These are phyloP conservation scores for Calonectria pteridis DNA, from an alignment of 2,329 filamentous ascomycete genomes.

Conservation along the genomic window DNA sequence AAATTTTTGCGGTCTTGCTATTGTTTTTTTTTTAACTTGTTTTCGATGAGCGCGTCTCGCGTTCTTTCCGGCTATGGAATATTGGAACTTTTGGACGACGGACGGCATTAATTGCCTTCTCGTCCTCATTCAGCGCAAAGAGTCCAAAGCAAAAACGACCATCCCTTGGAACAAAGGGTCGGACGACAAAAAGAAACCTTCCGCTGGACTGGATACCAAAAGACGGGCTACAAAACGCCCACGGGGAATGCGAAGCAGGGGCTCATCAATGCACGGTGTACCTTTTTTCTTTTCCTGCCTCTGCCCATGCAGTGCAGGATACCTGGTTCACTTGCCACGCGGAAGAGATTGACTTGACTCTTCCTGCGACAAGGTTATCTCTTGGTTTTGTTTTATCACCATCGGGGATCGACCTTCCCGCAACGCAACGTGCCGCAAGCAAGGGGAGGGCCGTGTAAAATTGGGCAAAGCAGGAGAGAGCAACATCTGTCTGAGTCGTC, in stretches of 20 bases:
- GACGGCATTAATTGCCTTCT: background rate
- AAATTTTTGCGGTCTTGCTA: background rate
- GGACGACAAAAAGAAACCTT: background rate
- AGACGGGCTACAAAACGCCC: background rate
- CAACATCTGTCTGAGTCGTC: background rate
- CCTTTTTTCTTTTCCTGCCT: background rate
- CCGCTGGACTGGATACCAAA: background rate
- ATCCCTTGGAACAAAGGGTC: background rate
- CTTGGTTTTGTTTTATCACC: constrained; percentile 1
- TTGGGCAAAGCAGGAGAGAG: background rate
- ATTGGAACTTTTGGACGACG: background rate
- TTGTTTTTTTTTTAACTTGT: background rate
- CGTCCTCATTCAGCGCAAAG: background rate
- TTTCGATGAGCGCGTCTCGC: background rate
- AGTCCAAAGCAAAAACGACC: background rate
- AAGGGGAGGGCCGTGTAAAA: background rate
- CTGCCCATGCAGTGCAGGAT: background rate
- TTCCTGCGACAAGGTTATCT: background rate
- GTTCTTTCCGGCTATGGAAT: background rate
- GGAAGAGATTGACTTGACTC: background rate
- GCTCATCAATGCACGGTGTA: constrained; percentile 28
- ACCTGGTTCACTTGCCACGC: constrained; percentile 14
- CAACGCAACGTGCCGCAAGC: constrained; percentile 17
- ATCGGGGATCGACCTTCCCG: constrained; percentile 14
- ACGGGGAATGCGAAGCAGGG: background rate